Evolutionary conservation across 169 alveolate genomes (phyloP).

Genomic region (Plasmodium falciparum): DNA sequence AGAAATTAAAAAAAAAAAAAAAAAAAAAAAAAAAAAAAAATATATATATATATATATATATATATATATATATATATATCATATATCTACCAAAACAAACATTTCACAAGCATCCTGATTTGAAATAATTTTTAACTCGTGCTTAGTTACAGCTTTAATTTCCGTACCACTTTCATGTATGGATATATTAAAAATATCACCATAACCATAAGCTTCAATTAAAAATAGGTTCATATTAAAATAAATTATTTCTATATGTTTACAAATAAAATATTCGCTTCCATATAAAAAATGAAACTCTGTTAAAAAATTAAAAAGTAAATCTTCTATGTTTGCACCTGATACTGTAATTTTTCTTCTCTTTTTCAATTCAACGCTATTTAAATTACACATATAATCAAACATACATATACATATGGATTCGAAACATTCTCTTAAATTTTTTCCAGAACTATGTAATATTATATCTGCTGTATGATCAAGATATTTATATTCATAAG

Average conservation of each 20-base stretch:
- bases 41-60: neutral
- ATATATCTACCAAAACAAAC: constrained; percentile 61
- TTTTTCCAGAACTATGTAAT: constrained; percentile 78
- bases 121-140: constrained; percentile 70
- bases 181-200: constrained; percentile 74
- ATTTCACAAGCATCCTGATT: constrained; percentile 24
- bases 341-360: constrained; percentile 25
- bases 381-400: constrained; percentile 80
- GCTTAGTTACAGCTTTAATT: constrained; percentile 85
- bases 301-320: constrained; percentile 76
- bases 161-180: constrained; percentile 83
- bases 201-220: constrained; percentile 73
- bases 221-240: constrained; percentile 25
- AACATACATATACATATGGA: constrained; percentile 78
- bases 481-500: constrained; percentile 76
- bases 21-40: neutral
- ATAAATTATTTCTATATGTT: constrained; percentile 32
- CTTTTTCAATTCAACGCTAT: constrained; percentile 52
- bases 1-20: too few relatives aligned
- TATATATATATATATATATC: neutral
- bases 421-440: constrained; percentile 77
- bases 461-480: constrained; percentile 87
- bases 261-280: constrained; percentile 81
- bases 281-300: constrained; percentile 83
- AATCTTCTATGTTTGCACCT: constrained; percentile 44